These are phyloP conservation scores for Aphanomyces cochlioides DNA, from an alignment of 352 stramenopile genomes.

Conservation along the genomic window DNA sequence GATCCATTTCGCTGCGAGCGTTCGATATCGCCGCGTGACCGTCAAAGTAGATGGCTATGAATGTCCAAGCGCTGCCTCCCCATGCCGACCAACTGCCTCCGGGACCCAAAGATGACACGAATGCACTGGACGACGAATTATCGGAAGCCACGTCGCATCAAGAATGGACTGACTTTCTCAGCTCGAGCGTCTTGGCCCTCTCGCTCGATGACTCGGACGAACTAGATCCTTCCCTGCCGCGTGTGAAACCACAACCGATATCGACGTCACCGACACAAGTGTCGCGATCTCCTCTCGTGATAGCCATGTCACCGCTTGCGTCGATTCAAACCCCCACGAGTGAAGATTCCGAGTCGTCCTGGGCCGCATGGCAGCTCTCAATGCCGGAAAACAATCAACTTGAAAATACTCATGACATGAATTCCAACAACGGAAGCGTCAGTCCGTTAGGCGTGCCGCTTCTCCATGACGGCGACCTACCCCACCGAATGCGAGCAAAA, in stretches of 20 bases:
- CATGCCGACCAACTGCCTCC: background rate
- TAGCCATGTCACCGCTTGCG: constrained; percentile 27
- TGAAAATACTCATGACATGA: constrained; percentile 9
- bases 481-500: constrained; percentile 24
- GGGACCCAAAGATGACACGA: background rate
- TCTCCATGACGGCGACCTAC: constrained; percentile 3
- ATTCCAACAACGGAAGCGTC: constrained; percentile 4
- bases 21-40: too few species aligned
- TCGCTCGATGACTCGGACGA: constrained; percentile 25
- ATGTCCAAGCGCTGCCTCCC: constrained; percentile 17
- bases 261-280: constrained; percentile 17
- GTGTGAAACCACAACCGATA: constrained; percentile 14
- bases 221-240: too few species aligned
- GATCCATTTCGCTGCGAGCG: too few species aligned
- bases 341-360: constrained; percentile 7
- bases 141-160: constrained; percentile 13
- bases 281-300: constrained; percentile 17
- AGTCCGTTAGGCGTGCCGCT: constrained; percentile 26
- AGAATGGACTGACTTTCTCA: constrained; percentile 30
- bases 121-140: background rate
- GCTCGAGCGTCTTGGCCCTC: constrained; percentile 21
- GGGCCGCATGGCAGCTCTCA: constrained; percentile 21
- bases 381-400: background rate
- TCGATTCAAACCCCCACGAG: constrained; percentile 2
- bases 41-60: constrained; percentile 10